Base-by-base conservation (phyloP, 345 rosid genomes). In the Mercurialis annua region DNA sequence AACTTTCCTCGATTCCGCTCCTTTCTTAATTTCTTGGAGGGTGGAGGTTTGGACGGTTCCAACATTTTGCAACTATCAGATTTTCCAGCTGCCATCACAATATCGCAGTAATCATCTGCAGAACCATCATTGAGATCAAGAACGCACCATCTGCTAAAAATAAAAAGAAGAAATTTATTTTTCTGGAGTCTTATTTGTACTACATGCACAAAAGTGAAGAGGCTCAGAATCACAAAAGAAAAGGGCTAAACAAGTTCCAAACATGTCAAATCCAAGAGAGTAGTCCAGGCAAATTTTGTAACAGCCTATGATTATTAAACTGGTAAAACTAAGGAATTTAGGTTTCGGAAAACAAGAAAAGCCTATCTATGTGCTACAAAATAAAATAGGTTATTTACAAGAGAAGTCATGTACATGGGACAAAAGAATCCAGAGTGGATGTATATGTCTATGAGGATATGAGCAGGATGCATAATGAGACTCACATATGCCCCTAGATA, bases 21-120 rank as follows among this genome's bases (percentile, higher is more conserved):
- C 81, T 91, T 94, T 17, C 87, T 78, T 69, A 82, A 68, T 76
- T 82, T 85, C 74, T 94, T 94, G 70, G 83, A 53, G 30, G 97
- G 85, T 29, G 86, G 92, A 74, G 87, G 83, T 80, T 83, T 87
- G 76, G 77, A 73, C 40, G 90, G 81, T 67, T 91, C 99, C 84
- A 83, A 67, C 85, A 82, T 81, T 68, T 84, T 83, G 61, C 78
- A 71, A 38, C 77, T 79, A 78, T 78, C 86, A 52, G 97, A 80
- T 76, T 89, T 91, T 69, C 90, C 92, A 71, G 92, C 84, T 56
- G 86, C 87, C 92, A 89, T 84, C 75, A 89, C 65, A 53, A 85
- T 71, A 79, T 81, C 81, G 65, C 82, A 84, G 78, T 78, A 87
- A 69, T 86, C 96, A 74, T 87, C 89, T 65, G 85, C 69, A 73